Percentiles rank a stretch among this genome's conserved stretches.
Evolutionary conservation across 1,139 yeast species (phyloP).

Genomic region (Debaryomyces psychrophilus): DNA sequence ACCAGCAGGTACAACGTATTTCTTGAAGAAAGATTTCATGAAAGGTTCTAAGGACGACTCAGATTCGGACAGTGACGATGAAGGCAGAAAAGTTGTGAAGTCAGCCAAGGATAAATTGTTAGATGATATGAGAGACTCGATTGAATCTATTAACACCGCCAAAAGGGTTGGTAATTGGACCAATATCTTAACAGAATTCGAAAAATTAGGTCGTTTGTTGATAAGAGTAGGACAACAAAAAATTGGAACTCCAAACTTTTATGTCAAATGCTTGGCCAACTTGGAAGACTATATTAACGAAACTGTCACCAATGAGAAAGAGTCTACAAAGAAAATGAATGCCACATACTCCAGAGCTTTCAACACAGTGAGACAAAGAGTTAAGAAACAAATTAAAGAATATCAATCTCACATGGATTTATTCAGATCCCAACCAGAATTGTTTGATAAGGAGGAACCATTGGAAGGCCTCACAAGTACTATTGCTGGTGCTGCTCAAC

Average conservation of each 20-base stretch:
- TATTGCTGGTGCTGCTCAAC: slow-evolving; percentile 38
- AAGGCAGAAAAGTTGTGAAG: slow-evolving; percentile 82
- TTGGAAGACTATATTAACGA: slow-evolving; percentile 72
- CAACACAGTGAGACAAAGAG: slow-evolving; percentile 86
- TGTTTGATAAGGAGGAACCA: slow-evolving; percentile 60
- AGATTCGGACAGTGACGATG: slow-evolving; percentile 62
- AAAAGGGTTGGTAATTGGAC: slow-evolving; percentile 82
- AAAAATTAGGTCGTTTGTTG: slow-evolving; percentile 67
- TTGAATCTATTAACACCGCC: slow-evolving; percentile 71
- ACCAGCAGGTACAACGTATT: slow-evolving; percentile 58
- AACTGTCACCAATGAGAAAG: slow-evolving; percentile 59
- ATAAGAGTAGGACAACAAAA: slow-evolving; percentile 76
- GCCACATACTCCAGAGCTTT: slow-evolving; percentile 86
- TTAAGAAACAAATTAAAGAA: slow-evolving; percentile 78
- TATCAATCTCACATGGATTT: slow-evolving; percentile 58
- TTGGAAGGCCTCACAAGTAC: slow-evolving; percentile 24
- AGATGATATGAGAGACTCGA: slow-evolving; percentile 77
- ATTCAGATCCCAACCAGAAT: slow-evolving; percentile 72
- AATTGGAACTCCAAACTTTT: slow-evolving; percentile 70
- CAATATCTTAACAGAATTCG: slow-evolving; percentile 74
- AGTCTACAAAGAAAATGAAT: slow-evolving; percentile 67
- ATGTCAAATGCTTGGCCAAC: slow-evolving; percentile 67
- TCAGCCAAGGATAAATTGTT: slow-evolving; percentile 90
- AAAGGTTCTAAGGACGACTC: slow-evolving; percentile 51
- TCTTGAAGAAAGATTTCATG: slow-evolving; percentile 56